phyloP scores from a whole-genome alignment of 2,329 filamentous ascomycete genomes.

The Calonectria hongkongensis region DNA sequence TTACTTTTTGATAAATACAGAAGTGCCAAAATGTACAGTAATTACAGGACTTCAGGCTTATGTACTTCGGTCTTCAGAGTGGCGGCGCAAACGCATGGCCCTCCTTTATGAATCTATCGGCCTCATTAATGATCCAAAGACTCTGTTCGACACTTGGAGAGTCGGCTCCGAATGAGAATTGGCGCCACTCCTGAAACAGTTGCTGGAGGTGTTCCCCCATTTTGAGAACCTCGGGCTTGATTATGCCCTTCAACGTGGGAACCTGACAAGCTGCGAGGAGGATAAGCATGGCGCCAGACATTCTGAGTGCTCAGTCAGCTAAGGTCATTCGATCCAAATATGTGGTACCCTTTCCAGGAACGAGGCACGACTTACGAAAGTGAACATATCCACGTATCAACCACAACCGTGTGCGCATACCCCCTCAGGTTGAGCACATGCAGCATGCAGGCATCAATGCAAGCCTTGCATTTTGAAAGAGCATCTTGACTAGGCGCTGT shows the following conservation, averaged over 20 bases:
- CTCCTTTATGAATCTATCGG: constrained; percentile 64
- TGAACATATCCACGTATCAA: constrained; percentile 74
- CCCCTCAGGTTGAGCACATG: constrained; percentile 69
- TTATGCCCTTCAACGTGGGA: constrained; percentile 60
- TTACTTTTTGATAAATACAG: no score
- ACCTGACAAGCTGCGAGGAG: constrained; percentile 67
- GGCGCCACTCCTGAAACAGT: constrained; percentile 65
- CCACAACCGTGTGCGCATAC: constrained; percentile 69
- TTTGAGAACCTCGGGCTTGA: constrained; percentile 61
- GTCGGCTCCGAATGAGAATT: constrained; percentile 59
- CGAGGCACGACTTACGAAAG: constrained; percentile 64
- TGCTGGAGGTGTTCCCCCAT: constrained; percentile 65
- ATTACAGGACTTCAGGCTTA: no score
- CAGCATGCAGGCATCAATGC: constrained; percentile 68
- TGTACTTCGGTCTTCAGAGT: neutral
- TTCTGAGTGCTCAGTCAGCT: constrained; percentile 55
- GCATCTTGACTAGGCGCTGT: constrained; percentile 58
- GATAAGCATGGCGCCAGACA: constrained; percentile 70
- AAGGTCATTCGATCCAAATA: neutral
- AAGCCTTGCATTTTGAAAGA: constrained; percentile 64
- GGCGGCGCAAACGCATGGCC: constrained; percentile 45
- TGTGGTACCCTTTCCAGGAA: neutral
- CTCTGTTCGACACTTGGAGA: constrained; percentile 70
- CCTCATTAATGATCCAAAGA: constrained; percentile 66
- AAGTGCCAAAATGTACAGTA: no score